Conservation (phyloP, 768 basidiomycete genomes). For the Rhodosporidiobolus odoratus region DNA sequence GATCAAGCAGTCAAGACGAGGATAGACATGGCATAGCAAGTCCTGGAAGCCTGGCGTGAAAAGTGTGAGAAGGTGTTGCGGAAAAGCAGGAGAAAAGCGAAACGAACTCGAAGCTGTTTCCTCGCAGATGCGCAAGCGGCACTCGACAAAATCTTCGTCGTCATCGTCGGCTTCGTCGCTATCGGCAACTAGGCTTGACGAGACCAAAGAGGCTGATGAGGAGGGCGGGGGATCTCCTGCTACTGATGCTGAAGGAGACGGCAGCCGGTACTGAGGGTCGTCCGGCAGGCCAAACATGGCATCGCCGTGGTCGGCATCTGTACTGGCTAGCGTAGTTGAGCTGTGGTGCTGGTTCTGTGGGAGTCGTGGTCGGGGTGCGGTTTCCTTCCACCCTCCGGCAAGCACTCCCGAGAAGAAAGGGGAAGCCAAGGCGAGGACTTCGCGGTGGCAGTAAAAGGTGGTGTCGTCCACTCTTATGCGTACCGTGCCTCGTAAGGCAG, state of each 20-base stretch:
- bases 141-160: constrained; percentile 51
- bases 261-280: neutral
- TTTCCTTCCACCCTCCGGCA: constrained; percentile 31
- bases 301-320: neutral
- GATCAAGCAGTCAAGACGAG: constrained; percentile 79
- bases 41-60: neutral
- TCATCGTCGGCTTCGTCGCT: constrained; percentile 3
- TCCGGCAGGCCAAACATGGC: neutral
- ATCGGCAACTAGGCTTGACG: neutral
- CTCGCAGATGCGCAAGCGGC: constrained; percentile 82
- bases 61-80: neutral
- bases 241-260: neutral
- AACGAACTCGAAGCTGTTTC: constrained; percentile 63
- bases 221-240: neutral
- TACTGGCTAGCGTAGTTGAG: neutral
- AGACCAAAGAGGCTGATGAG: neutral
- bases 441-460: constrained; percentile 23
- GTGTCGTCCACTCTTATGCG: constrained; percentile 17
- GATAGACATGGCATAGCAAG: constrained; percentile 16
- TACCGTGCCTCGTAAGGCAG: constrained; percentile 16
- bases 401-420: constrained; percentile 27
- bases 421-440: constrained; percentile 18
- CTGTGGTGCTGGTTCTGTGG: neutral
- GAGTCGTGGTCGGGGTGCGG: neutral
- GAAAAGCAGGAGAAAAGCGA: neutral